Base-by-base conservation (phyloP, 2,329 filamentous ascomycete genomes). In the Ophiostoma sp. region DNA sequence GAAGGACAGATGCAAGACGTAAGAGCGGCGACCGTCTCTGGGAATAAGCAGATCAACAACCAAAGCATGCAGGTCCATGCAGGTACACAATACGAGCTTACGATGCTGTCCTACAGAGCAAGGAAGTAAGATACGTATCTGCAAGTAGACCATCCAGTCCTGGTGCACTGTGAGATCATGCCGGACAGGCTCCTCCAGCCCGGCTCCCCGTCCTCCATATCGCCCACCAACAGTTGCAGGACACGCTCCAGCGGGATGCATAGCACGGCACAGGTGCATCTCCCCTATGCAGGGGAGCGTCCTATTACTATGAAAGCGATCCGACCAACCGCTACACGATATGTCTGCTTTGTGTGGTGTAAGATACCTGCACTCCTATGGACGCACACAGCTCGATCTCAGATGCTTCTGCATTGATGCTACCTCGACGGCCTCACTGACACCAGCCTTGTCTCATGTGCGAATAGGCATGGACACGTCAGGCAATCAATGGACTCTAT, bases 11-110 rank as follows among this genome's bases (percentile, higher is more conserved):
- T 47, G 12, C 9, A 47, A 47, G 45, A 16, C 27, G 27, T 27
- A 27, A 27, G 27, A 27, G 27, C 27, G 27, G 27, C 27, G 27
- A 6, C 55, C 16, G 27, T 3, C 7, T 49, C 67, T 68, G 65
- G 62, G 42, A 41, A 58, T 49, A 58, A 49, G 52, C 55, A 60
- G 14, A 14, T 27, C 41, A 18, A 16, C 14, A 55, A 18, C 42
- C 9, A 16, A 64, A 36, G 60, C 44, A 67, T 47, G 14, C 62
- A 58, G 12, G 58, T 14, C 27, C 7, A 68, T 65, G 66, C 66
- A 68, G 66, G 66, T 68, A 67, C 66, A 14, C 27, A n/a, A 44
- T 55, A 36, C 66, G 38, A 52, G 49, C 49, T 58, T 18, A 27
- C 49, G n/a, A 55, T 55, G 49, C 18, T 27, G 45, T 47, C 6